Base-by-base conservation (phyloP, 768 basidiomycete genomes). In the Hygrocybe punicea region DNA sequence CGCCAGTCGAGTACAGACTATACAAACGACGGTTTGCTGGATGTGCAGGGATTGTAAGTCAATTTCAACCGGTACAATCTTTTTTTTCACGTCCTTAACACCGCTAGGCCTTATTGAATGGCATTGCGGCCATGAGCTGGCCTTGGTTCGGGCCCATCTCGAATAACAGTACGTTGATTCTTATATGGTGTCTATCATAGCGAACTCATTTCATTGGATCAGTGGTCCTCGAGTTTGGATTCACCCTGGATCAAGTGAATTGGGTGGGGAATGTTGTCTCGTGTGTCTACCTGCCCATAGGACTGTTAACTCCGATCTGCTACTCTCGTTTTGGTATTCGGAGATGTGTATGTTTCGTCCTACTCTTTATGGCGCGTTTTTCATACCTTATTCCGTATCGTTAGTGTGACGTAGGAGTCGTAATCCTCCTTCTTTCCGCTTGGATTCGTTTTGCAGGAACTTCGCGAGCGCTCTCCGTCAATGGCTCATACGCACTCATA, bases 111-210 rank as follows among this genome's bases (percentile, higher is more conserved):
- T 29, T 86, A 29, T 71, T 92, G 33, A 87, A 84, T 53, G 67
- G 86, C 39, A 78, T 84, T 10, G 74, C 79, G 2, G 89, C 81
- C 6, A 83, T 89, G 85, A 72, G 79, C 6, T 84, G 84, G 81
- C 80, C 87, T 3, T 93, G 90, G 90, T 93, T 93, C 64, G 90
- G 91, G 3, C 88, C 91, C 2, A 92, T 94, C 52, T 76, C 91
- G 0, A 84, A 83, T 42, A 68, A 84, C 62, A 76, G 90, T 91
- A 47, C 42, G 77, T 59, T 10, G 4, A 11, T 59, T 29, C 21
- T 25, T 39, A 10, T 34, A 35, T 37, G 11, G 52, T 33, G 51
- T 9, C 14, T 11, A 10, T 39, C 16, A n/a, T 13, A 47, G 11
- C 11, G 11, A 4, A 19, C 39, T 11, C 11, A 42, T 42, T 42